Conservation (phyloP, 176 grass and related monocot genomes). For the Aegilops speltoides region DNA sequence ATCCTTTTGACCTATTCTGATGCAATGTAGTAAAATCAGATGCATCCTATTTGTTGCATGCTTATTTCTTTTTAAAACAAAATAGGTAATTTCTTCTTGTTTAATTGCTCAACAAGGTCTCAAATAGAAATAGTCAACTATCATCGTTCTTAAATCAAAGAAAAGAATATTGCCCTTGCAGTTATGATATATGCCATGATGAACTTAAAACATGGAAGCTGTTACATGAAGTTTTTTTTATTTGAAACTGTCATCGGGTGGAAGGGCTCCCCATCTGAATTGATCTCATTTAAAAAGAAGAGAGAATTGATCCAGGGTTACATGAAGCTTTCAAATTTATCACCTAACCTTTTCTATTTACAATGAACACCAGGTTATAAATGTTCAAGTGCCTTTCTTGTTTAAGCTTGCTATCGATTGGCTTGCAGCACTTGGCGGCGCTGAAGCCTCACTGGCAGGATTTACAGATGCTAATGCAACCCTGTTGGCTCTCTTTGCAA, state of each 20-base stretch:
- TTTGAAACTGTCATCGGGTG: too few species aligned
- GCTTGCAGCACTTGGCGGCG: constrained; percentile 73
- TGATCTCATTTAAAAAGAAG: too few species aligned
- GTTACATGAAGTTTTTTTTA: background rate
- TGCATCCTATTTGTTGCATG: background rate
- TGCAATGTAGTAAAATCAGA: background rate
- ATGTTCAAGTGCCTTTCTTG: constrained; percentile 98
- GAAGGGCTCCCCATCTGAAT: too few species aligned
- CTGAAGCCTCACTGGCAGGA: constrained; percentile 71
- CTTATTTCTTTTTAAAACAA: background rate
- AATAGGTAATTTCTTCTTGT: background rate
- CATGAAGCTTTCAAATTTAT: constrained; percentile 12
- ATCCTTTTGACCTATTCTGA: background rate
- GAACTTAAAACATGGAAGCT: constrained; percentile 20
- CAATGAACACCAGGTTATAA: constrained; percentile 86
- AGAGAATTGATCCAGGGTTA: too few species aligned
- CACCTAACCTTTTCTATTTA: constrained; percentile 39
- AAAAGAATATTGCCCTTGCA: background rate
- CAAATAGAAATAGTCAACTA: background rate
- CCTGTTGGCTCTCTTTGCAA: constrained; percentile 92
- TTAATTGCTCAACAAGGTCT: background rate
- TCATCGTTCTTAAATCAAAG: background rate
- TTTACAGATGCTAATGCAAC: constrained; percentile 89
- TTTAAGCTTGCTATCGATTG: constrained; percentile 99
- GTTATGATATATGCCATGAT: background rate